phyloP scores from a whole-genome alignment of 305 asterid genomes.

The Caryopteris hybrid region DNA sequence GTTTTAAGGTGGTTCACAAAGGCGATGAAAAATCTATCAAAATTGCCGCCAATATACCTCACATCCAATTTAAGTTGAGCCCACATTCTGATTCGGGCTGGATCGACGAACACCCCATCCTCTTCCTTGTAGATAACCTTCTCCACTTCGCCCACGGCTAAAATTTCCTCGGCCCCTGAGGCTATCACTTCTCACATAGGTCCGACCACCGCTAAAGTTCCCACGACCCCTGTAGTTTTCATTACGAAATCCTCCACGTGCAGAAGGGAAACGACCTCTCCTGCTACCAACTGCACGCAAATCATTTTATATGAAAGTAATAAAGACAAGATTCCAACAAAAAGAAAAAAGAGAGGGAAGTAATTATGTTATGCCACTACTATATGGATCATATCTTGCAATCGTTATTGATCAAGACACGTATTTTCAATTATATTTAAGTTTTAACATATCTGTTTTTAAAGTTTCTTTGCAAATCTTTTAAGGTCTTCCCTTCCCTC shows the following conservation, averaged over 20 bases:
- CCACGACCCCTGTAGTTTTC: conserved; percentile 64
- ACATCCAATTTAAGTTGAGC: conserved; percentile 5
- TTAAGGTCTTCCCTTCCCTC: neutral
- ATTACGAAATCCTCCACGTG: conserved; percentile 63
- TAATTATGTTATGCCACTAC: neutral
- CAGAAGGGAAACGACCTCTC: conserved; percentile 52
- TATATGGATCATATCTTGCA: neutral
- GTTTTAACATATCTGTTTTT: neutral
- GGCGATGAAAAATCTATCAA: conserved; percentile 15
- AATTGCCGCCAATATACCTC: conserved; percentile 12
- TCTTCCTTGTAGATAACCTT: conserved; percentile 49
- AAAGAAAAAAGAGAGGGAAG: no score
- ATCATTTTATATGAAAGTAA: neutral
- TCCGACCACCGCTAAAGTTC: conserved; percentile 40
- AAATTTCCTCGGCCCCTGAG: conserved; percentile 58
- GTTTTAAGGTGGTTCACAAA: neutral
- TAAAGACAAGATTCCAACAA: no score
- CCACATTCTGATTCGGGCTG: conserved; percentile 20
- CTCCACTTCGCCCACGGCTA: conserved; percentile 41
- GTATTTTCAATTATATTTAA: neutral
- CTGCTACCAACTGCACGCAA: conserved; percentile 53
- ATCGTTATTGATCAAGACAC: neutral
- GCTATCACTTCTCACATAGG: conserved; percentile 56
- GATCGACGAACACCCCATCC: conserved; percentile 41
- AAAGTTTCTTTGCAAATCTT: neutral